These are phyloP conservation scores for Candida maltosa DNA, from an alignment of 805 yeast genomes.

Conservation along the genomic window DNA sequence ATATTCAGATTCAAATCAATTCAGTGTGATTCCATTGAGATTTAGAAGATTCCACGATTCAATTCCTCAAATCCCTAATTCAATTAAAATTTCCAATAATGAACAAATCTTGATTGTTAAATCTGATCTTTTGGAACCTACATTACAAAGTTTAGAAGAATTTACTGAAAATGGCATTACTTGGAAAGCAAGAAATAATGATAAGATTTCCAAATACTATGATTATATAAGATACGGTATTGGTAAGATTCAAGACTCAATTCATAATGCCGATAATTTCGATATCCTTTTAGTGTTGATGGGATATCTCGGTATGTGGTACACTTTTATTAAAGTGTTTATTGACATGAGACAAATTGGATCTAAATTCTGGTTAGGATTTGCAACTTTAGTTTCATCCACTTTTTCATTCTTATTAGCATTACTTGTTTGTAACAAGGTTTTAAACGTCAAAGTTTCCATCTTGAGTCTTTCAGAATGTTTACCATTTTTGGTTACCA, in stretches of 20 bases:
- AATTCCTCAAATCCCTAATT: conserved; percentile 39
- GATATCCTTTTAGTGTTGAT: conserved; percentile 75
- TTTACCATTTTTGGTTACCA: conserved; percentile 86
- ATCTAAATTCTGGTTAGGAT: conserved; percentile 83
- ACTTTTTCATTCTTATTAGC: conserved; percentile 84
- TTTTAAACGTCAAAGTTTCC: conserved; percentile 61
- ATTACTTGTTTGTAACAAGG: conserved; percentile 51
- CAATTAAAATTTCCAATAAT: conserved; percentile 21
- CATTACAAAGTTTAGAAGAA: conserved; percentile 21
- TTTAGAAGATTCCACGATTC: conserved; percentile 46
- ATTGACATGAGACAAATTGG: conserved; percentile 74
- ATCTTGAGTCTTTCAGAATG: conserved; percentile 82
- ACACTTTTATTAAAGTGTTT: conserved; percentile 73
- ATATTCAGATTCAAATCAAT: conserved; percentile 43
- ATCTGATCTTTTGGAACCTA: conserved; percentile 20
- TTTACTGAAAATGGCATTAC: conserved; percentile 41
- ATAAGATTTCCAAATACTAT: conserved; percentile 53
- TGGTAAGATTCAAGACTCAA: conserved; percentile 39
- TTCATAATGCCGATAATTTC: conserved; percentile 76
- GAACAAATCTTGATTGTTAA: conserved; percentile 42
- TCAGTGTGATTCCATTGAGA: conserved; percentile 52
- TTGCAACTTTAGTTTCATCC: conserved; percentile 74
- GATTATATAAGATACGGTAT: conserved; percentile 45
- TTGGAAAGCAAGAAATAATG: conserved; percentile 61
- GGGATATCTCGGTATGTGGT: conserved; percentile 87